Conservation (phyloP, 2,329 filamentous ascomycete species). For the Teratosphaeriaceae sp. region DNA sequence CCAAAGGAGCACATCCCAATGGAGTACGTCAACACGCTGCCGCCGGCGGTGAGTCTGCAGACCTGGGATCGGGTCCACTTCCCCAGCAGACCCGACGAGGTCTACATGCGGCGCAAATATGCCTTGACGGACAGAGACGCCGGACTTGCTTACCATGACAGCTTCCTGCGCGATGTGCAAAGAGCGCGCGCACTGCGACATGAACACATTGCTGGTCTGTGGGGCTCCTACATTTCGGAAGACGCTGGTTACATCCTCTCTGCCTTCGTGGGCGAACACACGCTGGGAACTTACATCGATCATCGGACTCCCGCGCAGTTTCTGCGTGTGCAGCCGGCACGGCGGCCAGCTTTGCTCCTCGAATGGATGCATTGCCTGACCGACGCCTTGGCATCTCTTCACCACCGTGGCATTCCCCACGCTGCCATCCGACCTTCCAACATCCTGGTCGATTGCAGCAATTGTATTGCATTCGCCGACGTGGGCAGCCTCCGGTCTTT, state of each 20-base stretch:
- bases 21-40: constrained; percentile 57
- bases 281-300: constrained; percentile 59
- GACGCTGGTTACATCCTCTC: constrained; percentile 60
- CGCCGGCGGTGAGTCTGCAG: constrained; percentile 40
- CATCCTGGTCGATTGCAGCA: constrained; percentile 58
- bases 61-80: constrained; percentile 57
- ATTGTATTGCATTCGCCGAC: constrained; percentile 62
- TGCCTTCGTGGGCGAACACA: constrained; percentile 60
- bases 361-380: constrained; percentile 71
- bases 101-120: constrained; percentile 34
- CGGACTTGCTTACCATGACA: constrained; percentile 26
- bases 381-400: constrained; percentile 61
- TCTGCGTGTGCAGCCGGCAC: constrained; percentile 55
- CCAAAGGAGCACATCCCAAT: constrained; percentile 64
- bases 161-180: constrained; percentile 57
- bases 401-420: constrained; percentile 58
- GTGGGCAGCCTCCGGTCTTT: constrained; percentile 45
- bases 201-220: constrained; percentile 63
- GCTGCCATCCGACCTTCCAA: constrained; percentile 65
- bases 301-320: constrained; percentile 54
- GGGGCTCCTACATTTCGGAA: constrained; percentile 62
- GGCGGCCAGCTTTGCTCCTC: constrained; percentile 54
- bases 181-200: constrained; percentile 55
- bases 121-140: constrained; percentile 23
- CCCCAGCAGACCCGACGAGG: constrained; percentile 52